Evolutionary conservation across 1,284 basidiomycete genomes (phyloP).

Genomic region (Anthracocystis panici-leucophaei): DNA sequence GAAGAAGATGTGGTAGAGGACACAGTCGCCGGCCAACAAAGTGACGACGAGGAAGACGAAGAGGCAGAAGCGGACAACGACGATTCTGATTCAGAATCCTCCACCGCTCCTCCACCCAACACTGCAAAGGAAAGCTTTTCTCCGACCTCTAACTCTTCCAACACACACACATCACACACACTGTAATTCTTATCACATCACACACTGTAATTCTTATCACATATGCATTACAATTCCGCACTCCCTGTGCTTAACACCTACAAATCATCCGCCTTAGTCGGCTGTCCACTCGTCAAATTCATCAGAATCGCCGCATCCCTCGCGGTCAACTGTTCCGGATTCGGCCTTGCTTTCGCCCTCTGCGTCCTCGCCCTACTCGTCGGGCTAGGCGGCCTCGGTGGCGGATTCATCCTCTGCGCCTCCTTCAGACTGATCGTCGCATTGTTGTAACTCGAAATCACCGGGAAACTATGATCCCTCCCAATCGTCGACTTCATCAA

Average conservation of each 20-base stretch:
- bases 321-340: conserved; percentile 87
- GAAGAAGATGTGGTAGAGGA: conserved; percentile 19
- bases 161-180: conserved; percentile 5
- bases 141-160: conserved; percentile 25
- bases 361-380: conserved; percentile 87
- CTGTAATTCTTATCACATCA: background rate
- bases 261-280: conserved; percentile 28
- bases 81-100: conserved; percentile 2
- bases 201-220: background rate
- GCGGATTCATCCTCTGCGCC: conserved; percentile 94
- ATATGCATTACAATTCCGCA: background rate
- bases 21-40: conserved; percentile 1
- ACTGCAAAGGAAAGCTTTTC: conserved; percentile 29
- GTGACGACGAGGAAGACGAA: conserved; percentile 5
- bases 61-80: background rate
- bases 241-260: background rate
- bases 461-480: conserved; percentile 75
- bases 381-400: conserved; percentile 93
- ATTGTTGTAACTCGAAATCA: conserved; percentile 96
- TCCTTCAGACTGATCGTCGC: conserved; percentile 94
- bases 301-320: conserved; percentile 71
- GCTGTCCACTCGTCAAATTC: conserved; percentile 43
- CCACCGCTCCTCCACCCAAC: background rate
- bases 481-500: conserved; percentile 98
- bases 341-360: conserved; percentile 84